Base-by-base conservation (phyloP, 257 asterid species). In the Ajuga chamaepitys region DNA sequence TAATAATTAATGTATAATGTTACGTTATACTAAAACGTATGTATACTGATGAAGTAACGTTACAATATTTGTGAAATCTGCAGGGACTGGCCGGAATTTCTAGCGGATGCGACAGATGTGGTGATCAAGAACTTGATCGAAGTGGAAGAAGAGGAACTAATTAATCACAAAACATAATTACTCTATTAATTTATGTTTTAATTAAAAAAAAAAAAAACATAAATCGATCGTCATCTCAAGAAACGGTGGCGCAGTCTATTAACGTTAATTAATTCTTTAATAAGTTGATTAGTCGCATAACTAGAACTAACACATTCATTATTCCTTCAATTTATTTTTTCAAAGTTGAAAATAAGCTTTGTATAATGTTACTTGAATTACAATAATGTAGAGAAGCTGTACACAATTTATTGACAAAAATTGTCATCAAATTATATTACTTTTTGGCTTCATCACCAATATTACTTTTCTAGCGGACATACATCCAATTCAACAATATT, bases 81-180 rank as follows among this genome's bases (percentile, higher is more conserved):
- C 68, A 89, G 95, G 81, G 94, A 88, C 42, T 88, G 96, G 96
- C 67, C 88, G 20, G 95, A 88, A 1, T 88, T 91, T 70, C 74
- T 91, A 0, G 83, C 57, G 7, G 72, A 58, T 50, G 91, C 96
- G 7, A 71, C 88, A 2, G 87, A 86, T 51, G 95, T 84, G 66
- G 87, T 88, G 77, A 65, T 88, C 67, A 66, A 78, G 86, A 91
- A 88, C 63, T 63, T 91, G 88, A 59, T 81, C n/a, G 96, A 91
- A 74, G 76, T 84, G 68, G 91, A 86, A 71, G 85, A 74, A 61
- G 85, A 79, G 44, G 71, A 74, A 16, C 11, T 53, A 46, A 46
- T 11, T 56, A 12, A 48, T 28, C 9, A 67, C 5, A 44, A 38
- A 63, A 66, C 12, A 6, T 11, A 44, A 17, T 13, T 6, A 18